A percentile compares a stretch with the other conserved stretches of the same genome.
These are phyloP conservation scores for Mytilinidion resinicola DNA, from an alignment of 495 filamentous ascomycete genomes.

Conservation along the genomic window DNA sequence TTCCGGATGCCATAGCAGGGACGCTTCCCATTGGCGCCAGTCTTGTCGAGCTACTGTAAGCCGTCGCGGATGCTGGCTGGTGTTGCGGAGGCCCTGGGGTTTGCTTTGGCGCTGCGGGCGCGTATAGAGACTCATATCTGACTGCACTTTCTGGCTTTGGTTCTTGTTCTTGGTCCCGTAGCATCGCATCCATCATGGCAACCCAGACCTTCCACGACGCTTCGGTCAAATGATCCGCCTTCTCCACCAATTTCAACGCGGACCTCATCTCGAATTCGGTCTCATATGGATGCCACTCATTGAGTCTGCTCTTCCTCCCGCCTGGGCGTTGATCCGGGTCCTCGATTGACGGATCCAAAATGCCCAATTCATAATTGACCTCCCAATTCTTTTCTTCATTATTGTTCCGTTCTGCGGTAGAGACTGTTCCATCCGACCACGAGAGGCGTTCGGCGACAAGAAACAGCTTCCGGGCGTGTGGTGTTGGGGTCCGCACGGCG, in stretches of 20 bases:
- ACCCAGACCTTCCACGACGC: conserved; percentile 13
- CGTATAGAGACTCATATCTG: no score
- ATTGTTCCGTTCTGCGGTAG: conserved; percentile 5
- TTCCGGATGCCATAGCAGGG: no score
- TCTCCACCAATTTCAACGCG: conserved; percentile 10
- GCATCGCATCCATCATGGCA: conserved; percentile 2
- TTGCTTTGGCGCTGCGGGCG: no score
- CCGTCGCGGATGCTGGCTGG: no score
- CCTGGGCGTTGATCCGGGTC: conserved; percentile 15
- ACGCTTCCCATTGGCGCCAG: no score
- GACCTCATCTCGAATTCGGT: conserved; percentile 21
- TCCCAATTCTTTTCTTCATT: conserved; percentile 22
- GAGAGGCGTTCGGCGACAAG: conserved; percentile 22
- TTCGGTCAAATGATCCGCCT: conserved; percentile 12
- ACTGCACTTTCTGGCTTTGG: no score
- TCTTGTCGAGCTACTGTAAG: no score
- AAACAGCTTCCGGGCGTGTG: conserved; percentile 18
- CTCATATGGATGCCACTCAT: conserved; percentile 20
- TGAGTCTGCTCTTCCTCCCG: conserved; percentile 12
- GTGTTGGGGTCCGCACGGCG: neutral
- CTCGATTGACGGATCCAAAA: conserved; percentile 18
- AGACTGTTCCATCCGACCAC: conserved; percentile 3
- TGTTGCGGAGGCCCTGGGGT: no score
- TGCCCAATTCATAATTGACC: conserved; percentile 22
- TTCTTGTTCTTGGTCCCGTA: no score